phyloP scores from a whole-genome alignment of 495 filamentous ascomycete species.

The Hypoxylon perforatum region DNA sequence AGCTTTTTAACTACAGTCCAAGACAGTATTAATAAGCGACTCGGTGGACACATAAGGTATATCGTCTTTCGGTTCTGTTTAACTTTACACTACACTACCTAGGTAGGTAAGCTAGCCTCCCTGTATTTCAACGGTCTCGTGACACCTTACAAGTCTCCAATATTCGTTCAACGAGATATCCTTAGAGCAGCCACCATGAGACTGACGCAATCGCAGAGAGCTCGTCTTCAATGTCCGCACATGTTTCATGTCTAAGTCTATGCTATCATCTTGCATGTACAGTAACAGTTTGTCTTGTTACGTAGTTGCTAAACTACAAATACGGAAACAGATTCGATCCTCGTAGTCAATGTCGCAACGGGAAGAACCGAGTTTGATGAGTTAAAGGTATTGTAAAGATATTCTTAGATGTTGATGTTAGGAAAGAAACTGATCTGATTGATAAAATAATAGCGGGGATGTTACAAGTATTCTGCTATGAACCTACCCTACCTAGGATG shows the following conservation, averaged over 20 bases:
- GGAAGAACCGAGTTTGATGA: conserved; percentile 11
- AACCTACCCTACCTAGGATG: not conserved
- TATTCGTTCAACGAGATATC: conserved; percentile 2
- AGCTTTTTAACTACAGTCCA: conserved; percentile 19
- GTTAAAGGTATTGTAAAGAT: conserved; percentile 12
- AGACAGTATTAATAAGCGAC: conserved; percentile 33
- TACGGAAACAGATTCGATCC: conserved; percentile 2
- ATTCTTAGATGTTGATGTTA: conserved; percentile 7
- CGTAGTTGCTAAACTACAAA: not conserved
- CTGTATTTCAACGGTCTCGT: conserved; percentile 31
- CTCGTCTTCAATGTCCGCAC: conserved; percentile 1
- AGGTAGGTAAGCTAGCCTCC: conserved; percentile 11
- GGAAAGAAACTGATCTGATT: conserved; percentile 17
- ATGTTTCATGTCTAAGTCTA: not conserved
- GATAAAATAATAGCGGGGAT: conserved; percentile 24
- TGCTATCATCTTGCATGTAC: conserved; percentile 19
- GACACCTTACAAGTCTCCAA: conserved; percentile 14
- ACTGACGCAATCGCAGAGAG: conserved; percentile 12
- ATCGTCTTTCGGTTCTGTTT: conserved; percentile 14
- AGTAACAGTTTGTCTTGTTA: conserved; percentile 1
- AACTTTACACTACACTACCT: conserved; percentile 25
- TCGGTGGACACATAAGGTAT: not conserved
- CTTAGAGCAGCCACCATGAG: not conserved
- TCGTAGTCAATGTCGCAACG: conserved; percentile 4
- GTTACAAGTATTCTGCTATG: conserved; percentile 8